Evolutionary conservation across 179 eudicot genomes (phyloP).

Genomic region (Gypsophila paniculata): DNA sequence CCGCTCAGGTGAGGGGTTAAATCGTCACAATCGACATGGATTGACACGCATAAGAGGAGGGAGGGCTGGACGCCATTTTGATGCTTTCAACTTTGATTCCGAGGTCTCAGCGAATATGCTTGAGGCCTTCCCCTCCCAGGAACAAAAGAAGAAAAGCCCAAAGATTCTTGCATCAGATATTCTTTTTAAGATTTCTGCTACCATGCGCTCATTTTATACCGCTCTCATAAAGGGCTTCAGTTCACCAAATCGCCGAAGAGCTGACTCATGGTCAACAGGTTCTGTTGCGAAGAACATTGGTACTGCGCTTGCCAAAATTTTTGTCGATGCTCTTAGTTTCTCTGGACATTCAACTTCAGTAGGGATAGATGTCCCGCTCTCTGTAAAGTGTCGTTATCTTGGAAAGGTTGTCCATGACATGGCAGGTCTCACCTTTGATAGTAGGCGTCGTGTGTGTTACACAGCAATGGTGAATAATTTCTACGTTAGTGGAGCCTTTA

Average conservation of each 20-base stretch:
- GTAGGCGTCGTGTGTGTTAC: slow-evolving; percentile 72
- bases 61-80: slow-evolving; percentile 77
- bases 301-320: slow-evolving; percentile 70
- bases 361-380: slow-evolving; percentile 50
- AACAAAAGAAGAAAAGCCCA: slow-evolving; percentile 81
- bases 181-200: slow-evolving; percentile 68
- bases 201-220: slow-evolving; percentile 69
- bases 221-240: slow-evolving; percentile 88
- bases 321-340: slow-evolving; percentile 73
- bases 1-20: slow-evolving; percentile 76
- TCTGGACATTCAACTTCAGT: slow-evolving; percentile 52
- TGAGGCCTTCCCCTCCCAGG: slow-evolving; percentile 50
- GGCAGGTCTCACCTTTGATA: slow-evolving; percentile 74
- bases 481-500: slow-evolving; percentile 88
- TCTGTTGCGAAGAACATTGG: slow-evolving; percentile 87
- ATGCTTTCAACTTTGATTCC: slow-evolving; percentile 69
- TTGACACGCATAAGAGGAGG: slow-evolving; percentile 83
- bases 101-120: slow-evolving; percentile 49
- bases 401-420: slow-evolving; percentile 96
- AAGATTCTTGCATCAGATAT: slow-evolving; percentile 68
- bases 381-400: slow-evolving; percentile 89
- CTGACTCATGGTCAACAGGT: slow-evolving; percentile 71
- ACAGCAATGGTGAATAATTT: slow-evolving; percentile 80
- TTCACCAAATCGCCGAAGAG: slow-evolving; percentile 84
- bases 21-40: slow-evolving; percentile 87